Evolutionary conservation across 306 rosid genomes (phyloP).

Genomic region (Comarum palustre): DNA sequence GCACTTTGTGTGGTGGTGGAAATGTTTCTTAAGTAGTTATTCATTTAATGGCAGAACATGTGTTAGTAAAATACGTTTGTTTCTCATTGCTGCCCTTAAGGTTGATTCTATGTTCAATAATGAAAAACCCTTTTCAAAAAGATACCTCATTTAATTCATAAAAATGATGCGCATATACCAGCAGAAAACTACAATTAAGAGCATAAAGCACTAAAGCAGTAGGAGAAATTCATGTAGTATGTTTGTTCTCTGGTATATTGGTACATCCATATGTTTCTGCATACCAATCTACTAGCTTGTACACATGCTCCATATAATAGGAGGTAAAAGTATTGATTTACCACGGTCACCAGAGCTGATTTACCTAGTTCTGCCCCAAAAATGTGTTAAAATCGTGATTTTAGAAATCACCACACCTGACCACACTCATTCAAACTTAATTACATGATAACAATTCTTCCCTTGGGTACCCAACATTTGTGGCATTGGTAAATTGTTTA

Average conservation of each 20-base stretch:
- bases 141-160: background rate
- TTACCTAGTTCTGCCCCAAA: background rate
- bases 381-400: too few species aligned
- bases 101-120: background rate
- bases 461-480: too few species aligned
- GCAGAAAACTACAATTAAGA: background rate
- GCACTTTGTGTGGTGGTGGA: slow-evolving; percentile 14
- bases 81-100: background rate
- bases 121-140: background rate
- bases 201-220: background rate
- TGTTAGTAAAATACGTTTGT: background rate
- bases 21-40: background rate
- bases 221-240: background rate
- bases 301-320: background rate
- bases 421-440: too few species aligned
- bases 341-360: too few species aligned
- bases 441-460: too few species aligned
- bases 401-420: too few species aligned
- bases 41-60: background rate
- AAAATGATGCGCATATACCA: background rate
- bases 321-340: background rate
- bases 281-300: too few species aligned
- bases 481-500: too few species aligned
- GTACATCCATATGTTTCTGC: too few species aligned
- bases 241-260: background rate